These are phyloP conservation scores for Aspergillus ostianus DNA, from an alignment of 495 filamentous ascomycete genomes.

Conservation along the genomic window DNA sequence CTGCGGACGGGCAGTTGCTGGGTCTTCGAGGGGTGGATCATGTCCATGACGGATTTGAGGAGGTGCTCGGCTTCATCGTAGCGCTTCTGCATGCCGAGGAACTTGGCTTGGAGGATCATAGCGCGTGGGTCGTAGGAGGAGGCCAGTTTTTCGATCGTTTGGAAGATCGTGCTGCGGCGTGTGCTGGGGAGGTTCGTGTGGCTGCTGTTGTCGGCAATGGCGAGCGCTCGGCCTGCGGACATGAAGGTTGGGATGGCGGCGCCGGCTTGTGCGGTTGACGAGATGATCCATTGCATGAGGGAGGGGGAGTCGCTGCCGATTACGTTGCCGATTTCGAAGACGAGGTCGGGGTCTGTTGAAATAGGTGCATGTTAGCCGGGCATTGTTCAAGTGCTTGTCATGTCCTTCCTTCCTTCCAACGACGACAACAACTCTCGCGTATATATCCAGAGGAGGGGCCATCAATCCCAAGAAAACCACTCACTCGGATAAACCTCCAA, in stretches of 20 bases:
- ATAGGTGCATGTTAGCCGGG: not conserved
- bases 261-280: conserved; percentile 28
- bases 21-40: conserved; percentile 14
- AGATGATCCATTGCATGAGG: conserved; percentile 25
- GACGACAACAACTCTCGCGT: not conserved
- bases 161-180: conserved; percentile 13
- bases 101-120: conserved; percentile 30
- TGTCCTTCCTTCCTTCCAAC: not conserved
- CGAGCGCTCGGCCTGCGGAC: conserved; percentile 13
- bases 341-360: conserved; percentile 25
- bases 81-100: conserved; percentile 24
- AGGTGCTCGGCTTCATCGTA: conserved; percentile 23
- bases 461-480: no score
- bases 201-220: not conserved
- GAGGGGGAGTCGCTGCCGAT: not conserved
- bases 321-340: conserved; percentile 27
- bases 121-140: conserved; percentile 26
- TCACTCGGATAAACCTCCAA: conserved; percentile 15
- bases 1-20: not conserved
- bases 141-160: conserved; percentile 24
- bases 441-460: not conserved
- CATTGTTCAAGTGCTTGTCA: not conserved
- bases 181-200: not conserved
- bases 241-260: conserved; percentile 15
- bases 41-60: conserved; percentile 25